phyloP scores from a whole-genome alignment of 306 rosid species.

The Rosa multiflora region DNA sequence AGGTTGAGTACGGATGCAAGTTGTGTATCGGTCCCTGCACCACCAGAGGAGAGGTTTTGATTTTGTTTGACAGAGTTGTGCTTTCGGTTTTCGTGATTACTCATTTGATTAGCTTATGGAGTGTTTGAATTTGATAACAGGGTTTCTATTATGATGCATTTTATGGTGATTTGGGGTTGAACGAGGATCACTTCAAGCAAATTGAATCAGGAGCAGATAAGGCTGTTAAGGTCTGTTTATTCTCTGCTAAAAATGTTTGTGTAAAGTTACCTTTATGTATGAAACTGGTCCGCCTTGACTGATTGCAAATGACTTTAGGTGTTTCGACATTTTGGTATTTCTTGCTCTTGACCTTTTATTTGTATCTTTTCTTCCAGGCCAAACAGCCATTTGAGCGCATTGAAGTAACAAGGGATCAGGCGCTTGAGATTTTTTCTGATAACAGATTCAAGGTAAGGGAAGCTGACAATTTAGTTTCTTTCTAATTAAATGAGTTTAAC shows the following conservation, averaged over 20 bases:
- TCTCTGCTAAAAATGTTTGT: conserved; percentile 11
- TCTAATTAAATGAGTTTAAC: conserved; percentile 6
- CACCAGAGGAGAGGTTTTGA: conserved; percentile 86
- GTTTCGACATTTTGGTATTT: not conserved
- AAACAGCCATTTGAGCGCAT: conserved; percentile 93
- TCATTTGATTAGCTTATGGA: conserved; percentile 7
- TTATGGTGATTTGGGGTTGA: conserved; percentile 86
- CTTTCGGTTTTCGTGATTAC: too few species aligned
- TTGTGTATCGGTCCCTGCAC: conserved; percentile 98
- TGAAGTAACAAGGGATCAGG: conserved; percentile 86
- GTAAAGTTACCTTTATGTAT: not conserved
- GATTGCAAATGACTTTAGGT: not conserved
- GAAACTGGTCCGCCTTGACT: not conserved
- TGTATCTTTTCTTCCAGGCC: conserved; percentile 45
- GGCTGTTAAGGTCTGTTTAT: conserved; percentile 64
- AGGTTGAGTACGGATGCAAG: conserved; percentile 85
- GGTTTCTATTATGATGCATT: conserved; percentile 94
- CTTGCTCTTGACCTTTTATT: not conserved
- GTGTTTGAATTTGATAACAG: conserved; percentile 40
- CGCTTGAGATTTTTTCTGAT: conserved; percentile 81
- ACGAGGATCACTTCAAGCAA: conserved; percentile 85
- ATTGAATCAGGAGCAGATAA: conserved; percentile 63
- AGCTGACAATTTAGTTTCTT: conserved; percentile 15
- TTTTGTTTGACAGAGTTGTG: not conserved
- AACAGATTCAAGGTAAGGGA: conserved; percentile 78